phyloP scores from a whole-genome alignment of 2,329 filamentous ascomycete species.

The Hortaea werneckii region DNA sequence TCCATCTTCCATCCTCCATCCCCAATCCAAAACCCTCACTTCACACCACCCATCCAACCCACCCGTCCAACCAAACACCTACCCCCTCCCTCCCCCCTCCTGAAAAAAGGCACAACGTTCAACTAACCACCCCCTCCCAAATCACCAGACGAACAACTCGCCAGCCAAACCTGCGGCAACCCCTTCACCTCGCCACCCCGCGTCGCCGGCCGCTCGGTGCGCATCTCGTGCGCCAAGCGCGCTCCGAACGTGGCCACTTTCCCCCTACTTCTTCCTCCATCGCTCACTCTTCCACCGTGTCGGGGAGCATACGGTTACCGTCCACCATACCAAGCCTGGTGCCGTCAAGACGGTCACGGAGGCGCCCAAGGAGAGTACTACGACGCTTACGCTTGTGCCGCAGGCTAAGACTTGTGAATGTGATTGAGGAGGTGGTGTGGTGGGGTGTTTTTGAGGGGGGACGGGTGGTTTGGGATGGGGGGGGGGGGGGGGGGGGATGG shows the following conservation, averaged over 20 bases:
- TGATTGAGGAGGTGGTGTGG: too few species aligned
- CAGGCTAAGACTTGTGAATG: background rate
- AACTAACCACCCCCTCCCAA: too few species aligned
- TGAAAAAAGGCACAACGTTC: too few species aligned
- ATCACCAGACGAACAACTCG: background rate
- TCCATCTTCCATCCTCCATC: too few species aligned
- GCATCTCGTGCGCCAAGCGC: slow-evolving; percentile 1
- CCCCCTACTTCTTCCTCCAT: background rate
- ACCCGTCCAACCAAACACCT: too few species aligned
- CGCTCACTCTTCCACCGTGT: background rate
- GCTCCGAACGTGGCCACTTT: background rate
- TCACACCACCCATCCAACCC: too few species aligned
- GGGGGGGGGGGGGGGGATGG: too few species aligned
- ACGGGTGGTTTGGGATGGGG: too few species aligned
- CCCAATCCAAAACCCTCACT: too few species aligned
- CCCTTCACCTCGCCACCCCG: background rate
- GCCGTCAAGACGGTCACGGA: background rate
- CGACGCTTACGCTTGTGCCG: background rate
- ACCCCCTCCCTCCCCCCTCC: too few species aligned
- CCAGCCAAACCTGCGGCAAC: background rate
- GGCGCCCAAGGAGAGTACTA: background rate
- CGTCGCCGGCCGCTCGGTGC: slow-evolving; percentile 4
- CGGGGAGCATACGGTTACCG: background rate
- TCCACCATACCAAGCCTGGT: background rate
- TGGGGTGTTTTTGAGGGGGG: too few species aligned